These are phyloP conservation scores for Sarocladium oryzae DNA, from an alignment of 2,329 filamentous ascomycete species.

Conservation along the genomic window DNA sequence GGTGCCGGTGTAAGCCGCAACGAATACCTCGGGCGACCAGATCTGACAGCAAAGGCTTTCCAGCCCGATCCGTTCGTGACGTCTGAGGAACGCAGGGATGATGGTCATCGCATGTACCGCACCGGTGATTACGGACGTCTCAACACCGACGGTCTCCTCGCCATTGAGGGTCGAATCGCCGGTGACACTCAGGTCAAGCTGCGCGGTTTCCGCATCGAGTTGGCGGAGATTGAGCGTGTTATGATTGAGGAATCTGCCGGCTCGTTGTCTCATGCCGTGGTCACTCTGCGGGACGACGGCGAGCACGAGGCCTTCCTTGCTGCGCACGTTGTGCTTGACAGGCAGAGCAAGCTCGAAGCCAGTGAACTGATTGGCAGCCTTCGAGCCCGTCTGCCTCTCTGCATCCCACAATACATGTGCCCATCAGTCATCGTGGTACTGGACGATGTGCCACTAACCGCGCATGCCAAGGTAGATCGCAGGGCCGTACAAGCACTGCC, in stretches of 20 bases:
- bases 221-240: conserved; percentile 18
- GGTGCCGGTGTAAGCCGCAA: background rate
- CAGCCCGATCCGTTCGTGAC: background rate
- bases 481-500: background rate
- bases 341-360: background rate
- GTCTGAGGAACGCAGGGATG: background rate
- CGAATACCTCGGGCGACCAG: background rate
- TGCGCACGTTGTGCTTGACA: background rate
- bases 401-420: conserved; percentile 5
- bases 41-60: background rate
- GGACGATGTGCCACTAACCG: background rate
- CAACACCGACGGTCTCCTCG: background rate
- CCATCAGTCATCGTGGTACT: background rate
- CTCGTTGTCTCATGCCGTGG: background rate
- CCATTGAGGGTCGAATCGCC: background rate
- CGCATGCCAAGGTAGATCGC: background rate
- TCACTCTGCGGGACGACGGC: background rate
- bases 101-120: background rate
- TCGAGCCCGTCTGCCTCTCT: background rate
- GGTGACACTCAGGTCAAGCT: conserved; percentile 49
- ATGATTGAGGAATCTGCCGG: background rate
- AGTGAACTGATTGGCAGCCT: background rate
- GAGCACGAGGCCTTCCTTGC: background rate
- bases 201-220: conserved; percentile 52
- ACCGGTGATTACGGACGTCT: background rate